phyloP scores from a whole-genome alignment of 2,329 filamentous ascomycete genomes.

The Calonectria fujianensis region DNA sequence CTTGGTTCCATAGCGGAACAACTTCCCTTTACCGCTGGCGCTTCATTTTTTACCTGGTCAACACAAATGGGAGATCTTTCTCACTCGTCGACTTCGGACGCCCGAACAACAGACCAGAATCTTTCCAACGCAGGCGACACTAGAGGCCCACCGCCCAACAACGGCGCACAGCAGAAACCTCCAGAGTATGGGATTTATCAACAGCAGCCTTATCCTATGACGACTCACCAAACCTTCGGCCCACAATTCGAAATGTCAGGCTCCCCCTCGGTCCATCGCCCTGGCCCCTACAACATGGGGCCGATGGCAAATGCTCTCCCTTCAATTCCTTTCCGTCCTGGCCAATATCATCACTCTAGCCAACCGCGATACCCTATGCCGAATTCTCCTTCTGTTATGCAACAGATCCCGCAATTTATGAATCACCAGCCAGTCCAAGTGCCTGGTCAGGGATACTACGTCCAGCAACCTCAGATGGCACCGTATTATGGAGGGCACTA shows the following conservation, averaged over 20 bases:
- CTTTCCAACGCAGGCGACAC: constrained; percentile 37
- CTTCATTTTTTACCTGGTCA: constrained; percentile 22
- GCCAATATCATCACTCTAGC: constrained; percentile 60
- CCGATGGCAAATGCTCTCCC: constrained; percentile 67
- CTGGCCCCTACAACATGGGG: constrained; percentile 68
- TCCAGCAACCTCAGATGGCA: constrained; percentile 66
- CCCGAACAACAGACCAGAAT: constrained; percentile 38
- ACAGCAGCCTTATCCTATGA: constrained; percentile 54
- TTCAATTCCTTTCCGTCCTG: constrained; percentile 61
- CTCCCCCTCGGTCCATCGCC: constrained; percentile 46
- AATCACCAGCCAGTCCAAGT: constrained; percentile 62
- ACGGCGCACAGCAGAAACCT: constrained; percentile 40
- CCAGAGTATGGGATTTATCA: constrained; percentile 48
- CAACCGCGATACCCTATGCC: constrained; percentile 60
- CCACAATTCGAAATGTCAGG: constrained; percentile 66
- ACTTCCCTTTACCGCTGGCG: constrained; percentile 20
- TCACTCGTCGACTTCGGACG: constrained; percentile 41
- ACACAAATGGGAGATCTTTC: constrained; percentile 53
- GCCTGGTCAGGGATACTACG: constrained; percentile 67
- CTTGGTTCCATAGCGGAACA: constrained; percentile 16
- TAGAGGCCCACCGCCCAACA: constrained; percentile 32
- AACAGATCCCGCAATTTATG: constrained; percentile 64
- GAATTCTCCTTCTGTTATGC: constrained; percentile 62
- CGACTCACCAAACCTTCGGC: constrained; percentile 63
- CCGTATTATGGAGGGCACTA: constrained; percentile 67